phyloP scores from a whole-genome alignment of 192 early-diverging fungal species.

The Thoreauomyces humboldtii region DNA sequence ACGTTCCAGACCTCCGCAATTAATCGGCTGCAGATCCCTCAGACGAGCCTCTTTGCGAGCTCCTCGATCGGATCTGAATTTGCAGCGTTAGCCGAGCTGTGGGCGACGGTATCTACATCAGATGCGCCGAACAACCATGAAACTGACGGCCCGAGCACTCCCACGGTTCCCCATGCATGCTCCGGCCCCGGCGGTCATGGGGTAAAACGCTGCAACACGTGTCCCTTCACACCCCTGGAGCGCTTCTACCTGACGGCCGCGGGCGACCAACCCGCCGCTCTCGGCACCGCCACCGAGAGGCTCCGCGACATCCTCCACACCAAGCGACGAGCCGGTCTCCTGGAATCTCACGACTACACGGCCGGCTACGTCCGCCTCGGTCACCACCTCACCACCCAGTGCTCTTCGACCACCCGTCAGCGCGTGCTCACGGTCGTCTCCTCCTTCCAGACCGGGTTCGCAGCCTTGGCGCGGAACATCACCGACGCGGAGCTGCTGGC shows the following conservation, averaged over 20 bases:
- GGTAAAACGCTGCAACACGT: background rate
- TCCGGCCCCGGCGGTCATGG: background rate
- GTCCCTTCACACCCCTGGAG: slow-evolving; percentile 24
- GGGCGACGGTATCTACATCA: background rate
- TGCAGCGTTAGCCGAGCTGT: slow-evolving; percentile 13
- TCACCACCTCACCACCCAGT: slow-evolving; percentile 73
- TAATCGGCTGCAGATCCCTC: background rate
- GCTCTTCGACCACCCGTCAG: slow-evolving; percentile 34
- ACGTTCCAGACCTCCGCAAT: background rate
- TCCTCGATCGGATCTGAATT: slow-evolving; percentile 3
- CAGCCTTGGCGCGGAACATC: slow-evolving; percentile 71
- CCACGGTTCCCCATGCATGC: background rate
- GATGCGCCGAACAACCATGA: too few species aligned
- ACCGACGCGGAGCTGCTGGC: slow-evolving; percentile 77
- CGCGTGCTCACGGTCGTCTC: slow-evolving; percentile 79
- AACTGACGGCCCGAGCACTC: background rate
- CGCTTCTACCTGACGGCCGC: slow-evolving; percentile 82
- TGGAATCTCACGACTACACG: slow-evolving; percentile 88
- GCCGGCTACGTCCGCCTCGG: slow-evolving; percentile 80
- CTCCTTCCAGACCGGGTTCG: slow-evolving; percentile 79
- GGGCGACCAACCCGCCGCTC: slow-evolving; percentile 37
- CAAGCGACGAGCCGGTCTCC: slow-evolving; percentile 82
- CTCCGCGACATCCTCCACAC: slow-evolving; percentile 81
- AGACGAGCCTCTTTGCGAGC: slow-evolving; percentile 9
- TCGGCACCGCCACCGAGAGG: slow-evolving; percentile 35